phyloP scores from a whole-genome alignment of 805 yeast genomes.

The Priceomyces castillae region DNA sequence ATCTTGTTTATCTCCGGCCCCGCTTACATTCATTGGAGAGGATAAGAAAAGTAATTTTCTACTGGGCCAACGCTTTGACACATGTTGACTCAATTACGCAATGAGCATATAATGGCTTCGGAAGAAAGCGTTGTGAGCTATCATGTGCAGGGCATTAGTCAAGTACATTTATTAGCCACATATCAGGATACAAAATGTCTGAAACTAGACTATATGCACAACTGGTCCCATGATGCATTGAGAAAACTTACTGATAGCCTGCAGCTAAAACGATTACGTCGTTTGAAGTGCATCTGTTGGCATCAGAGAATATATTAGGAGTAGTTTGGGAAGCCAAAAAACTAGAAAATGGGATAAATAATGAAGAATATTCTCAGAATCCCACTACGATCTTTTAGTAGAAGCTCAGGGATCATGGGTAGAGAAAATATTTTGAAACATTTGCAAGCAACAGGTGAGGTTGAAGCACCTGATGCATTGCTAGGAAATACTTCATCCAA shows the following conservation, averaged over 20 bases:
- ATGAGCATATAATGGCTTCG: no score
- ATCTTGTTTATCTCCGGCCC: no score
- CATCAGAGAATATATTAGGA: background rate
- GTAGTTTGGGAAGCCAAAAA: background rate
- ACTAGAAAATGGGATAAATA: background rate
- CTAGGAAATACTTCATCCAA: slow-evolving; percentile 1
- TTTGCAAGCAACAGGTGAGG: slow-evolving; percentile 4
- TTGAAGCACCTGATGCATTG: background rate
- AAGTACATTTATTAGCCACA: background rate
- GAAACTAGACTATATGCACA: background rate
- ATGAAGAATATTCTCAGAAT: slow-evolving; percentile 2
- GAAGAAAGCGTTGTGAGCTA: no score
- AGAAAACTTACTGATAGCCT: slow-evolving; percentile 2
- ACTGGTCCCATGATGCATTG: background rate
- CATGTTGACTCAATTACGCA: no score
- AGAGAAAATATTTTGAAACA: slow-evolving; percentile 35
- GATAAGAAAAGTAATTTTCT: no score
- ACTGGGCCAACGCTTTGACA: no score
- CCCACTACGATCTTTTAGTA: slow-evolving; percentile 1
- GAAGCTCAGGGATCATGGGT: slow-evolving; percentile 26
- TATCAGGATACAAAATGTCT: background rate
- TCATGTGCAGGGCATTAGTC: no score
- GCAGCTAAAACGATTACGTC: slow-evolving; percentile 5
- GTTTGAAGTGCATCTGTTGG: slow-evolving; percentile 3
- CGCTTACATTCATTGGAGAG: no score